Evolutionary conservation across 805 yeast species (phyloP), one percentile per base, ranked within the genome.

Genomic region (Metschnikowia gelsemii): DNA sequence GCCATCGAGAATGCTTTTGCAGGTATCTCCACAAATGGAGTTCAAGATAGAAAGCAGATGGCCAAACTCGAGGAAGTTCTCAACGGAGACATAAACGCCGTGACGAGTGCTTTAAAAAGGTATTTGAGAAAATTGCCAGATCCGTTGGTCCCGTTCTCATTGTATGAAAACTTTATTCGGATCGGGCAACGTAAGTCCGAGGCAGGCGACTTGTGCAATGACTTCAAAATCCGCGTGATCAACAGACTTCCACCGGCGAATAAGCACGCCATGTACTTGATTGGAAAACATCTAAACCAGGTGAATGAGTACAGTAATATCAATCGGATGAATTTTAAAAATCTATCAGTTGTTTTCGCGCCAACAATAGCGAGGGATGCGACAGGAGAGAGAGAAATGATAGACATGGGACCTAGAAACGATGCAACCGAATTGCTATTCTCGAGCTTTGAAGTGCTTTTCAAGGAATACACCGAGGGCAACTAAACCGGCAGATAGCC

Each of bases 281-380:
- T 93, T 28, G 68, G 84, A 36, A 66, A 66, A 32, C 99, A 93
- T 68, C 68, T 93, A 50, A 63, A 71, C 33, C 63, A 68, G 41
- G 82, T 93, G 23, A 77, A 79, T 28, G 60, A 67, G 20, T 70
- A 73, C 57, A 70, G 78, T 32, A 62, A 61, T 9, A 57, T 63
- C 32, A 93, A 90, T 59, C 74, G 90, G 60, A 93, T 93, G 99
- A 86, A 77, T 30, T 70, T 76, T 52, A 81, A 81, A 61, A 89
- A 93, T 55, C 64, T 93, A 39, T 82, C 96, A 0, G 87, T 93
- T 32, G 96, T 91, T 6, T 93, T 93, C 71, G 96, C 96, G 1
- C 98, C 99, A 3, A 88, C 96, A 6, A 65, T 93, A 32, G 83
- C 89, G 0, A 74, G 96, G 35, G 96, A 88, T 54, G 66, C 73